Conservation (phyloP, 148 eudicot genomes). For the Tetragonia tetragonoides region DNA sequence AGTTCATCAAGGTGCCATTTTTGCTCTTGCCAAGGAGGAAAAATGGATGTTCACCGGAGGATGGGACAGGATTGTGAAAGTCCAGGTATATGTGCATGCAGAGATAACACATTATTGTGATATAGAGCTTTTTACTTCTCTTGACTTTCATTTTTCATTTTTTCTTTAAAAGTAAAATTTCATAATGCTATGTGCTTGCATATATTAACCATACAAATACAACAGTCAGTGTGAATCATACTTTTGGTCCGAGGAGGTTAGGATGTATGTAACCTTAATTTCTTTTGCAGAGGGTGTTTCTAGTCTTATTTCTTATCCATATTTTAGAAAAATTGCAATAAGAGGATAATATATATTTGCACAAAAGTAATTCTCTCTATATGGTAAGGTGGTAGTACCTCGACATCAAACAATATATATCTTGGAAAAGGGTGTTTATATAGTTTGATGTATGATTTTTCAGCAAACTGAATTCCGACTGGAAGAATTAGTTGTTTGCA, state of each 20-base stretch:
- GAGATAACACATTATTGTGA: neutral
- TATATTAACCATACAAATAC: neutral
- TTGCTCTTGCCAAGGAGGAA: constrained; percentile 58
- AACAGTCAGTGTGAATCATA: too few species aligned
- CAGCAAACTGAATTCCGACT: neutral
- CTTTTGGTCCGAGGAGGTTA: too few species aligned
- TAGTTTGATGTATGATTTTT: neutral
- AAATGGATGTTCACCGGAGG: constrained; percentile 79
- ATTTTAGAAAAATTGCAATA: too few species aligned
- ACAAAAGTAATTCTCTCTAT: neutral
- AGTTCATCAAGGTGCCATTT: constrained; percentile 60
- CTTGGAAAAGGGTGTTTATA: neutral
- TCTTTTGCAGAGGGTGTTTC: too few species aligned
- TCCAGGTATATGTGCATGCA: constrained; percentile 50
- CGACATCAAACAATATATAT: neutral
- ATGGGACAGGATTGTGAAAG: constrained; percentile 63
- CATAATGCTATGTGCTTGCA: neutral
- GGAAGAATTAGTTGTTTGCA: neutral
- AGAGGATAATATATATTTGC: neutral
- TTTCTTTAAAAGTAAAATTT: neutral
- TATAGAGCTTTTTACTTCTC: neutral
- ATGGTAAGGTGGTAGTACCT: neutral
- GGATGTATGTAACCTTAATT: too few species aligned
- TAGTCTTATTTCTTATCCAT: too few species aligned
- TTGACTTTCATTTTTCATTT: too few species aligned